Evolutionary conservation across 2,329 filamentous ascomycete genomes (phyloP), one percentile per base, ranked within the genome.

Genomic region (Incumbomyces lentus): DNA sequence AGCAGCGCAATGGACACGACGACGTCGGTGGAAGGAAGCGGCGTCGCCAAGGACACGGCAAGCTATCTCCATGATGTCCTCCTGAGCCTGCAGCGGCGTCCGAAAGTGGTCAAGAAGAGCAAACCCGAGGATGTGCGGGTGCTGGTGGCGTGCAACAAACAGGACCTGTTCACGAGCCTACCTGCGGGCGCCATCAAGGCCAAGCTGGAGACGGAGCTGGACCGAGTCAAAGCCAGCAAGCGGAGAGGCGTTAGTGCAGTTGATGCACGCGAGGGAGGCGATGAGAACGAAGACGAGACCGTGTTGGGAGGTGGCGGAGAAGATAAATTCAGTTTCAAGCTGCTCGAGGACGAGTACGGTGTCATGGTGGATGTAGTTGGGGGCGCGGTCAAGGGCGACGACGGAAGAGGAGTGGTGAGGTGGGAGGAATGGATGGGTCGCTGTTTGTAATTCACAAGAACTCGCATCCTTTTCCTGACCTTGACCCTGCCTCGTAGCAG

Each of bases 341-440:
- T 89, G 67, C 81, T 96, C 76, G 86, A 68, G 48, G 87, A 95
- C 61, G 86, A 69, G 45, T 59, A 86, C 55, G 84, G 87, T 44
- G 74, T 93, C 16, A 76, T 81, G 33, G 78, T 96, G 7, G 80
- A 85, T 36, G 81, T 95, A 2, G 60, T 84, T 12, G 84, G 84
- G 1, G 90, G 89, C 8, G 62, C 66, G 38, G 64, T 70, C 41
- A 67, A 89, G 80, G 64, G 79, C 82, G 22, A 8, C 22, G 76
- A 83, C 45, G 81, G 76, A 8, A 73, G 81, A n/a, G 82, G 82
- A 19, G 79, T 87, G 29, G 80, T 84, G 47, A 82, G 78, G 63
- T 95, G 90, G 89, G 94, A 88, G 78, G 77, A 78, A 58, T 96
- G 90, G 90, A 81, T 96, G 60, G 86, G 81, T 2, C 75, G 82